Evolutionary conservation across 345 rosid genomes (phyloP), one percentile per base, ranked within the genome.

Genomic region (Gossypium arboreum): DNA sequence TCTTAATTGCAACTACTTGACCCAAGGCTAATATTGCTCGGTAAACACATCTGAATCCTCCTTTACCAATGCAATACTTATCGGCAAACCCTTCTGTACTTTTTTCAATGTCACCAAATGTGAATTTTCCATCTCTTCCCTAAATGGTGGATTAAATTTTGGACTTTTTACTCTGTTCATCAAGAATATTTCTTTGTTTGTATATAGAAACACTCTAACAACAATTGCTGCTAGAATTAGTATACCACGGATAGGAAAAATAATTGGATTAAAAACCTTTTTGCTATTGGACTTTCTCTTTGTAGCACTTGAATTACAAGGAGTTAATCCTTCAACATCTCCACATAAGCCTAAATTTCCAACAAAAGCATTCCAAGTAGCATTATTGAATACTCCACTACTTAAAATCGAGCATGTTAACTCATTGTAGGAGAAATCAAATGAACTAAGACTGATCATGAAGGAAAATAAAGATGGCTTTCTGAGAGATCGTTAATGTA

Each of bases 261-360:
- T 15, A n/a, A 16, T 65, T n/a, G 25, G 10, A 12, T 41, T 65
- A 3, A 65, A 51, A 41, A 65, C 27, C 13, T 10, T 64, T 0
- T 43, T 64, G 16, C 4, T 64, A 65, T 65, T 65, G 27, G 69
- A 39, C 29, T 43, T 65, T 1, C 16, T 65, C 22, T 64, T n/a
- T 41, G 16, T 64, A 22, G 2, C 13, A 62, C 22, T 62, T 62
- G 12, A 34, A 34, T 15, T 59, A 25, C 94, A 90, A 54, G 81
- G 79, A 76, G 76, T 47, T 61, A 90, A 62, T 22, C 89, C 88
- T 34, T 13, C 72, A 18, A 77, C 74, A 25, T 84, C 56, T 48
- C 92, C 89, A 60, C 92, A 90, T 81, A 90, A 78, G 17, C 84
- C 89, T 1, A 83, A 41, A 68, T 90, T 90, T 66, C 87, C 89